Conservation (phyloP, 306 rosid genomes). For the Quercus variabilis region DNA sequence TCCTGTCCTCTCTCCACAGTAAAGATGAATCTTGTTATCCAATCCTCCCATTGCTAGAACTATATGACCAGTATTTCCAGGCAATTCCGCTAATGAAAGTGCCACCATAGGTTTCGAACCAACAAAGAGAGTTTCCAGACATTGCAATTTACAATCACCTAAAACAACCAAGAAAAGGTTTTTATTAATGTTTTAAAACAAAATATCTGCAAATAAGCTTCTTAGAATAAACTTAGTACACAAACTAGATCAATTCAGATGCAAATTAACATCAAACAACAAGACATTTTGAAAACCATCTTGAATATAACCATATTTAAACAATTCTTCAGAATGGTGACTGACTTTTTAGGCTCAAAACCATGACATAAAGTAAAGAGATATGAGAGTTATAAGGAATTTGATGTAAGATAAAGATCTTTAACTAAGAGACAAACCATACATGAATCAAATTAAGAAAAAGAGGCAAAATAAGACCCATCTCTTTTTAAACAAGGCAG, state of each 20-base stretch:
- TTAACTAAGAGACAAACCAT: not conserved
- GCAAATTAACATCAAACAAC: not conserved
- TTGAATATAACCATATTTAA: not conserved
- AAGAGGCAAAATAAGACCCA: not conserved
- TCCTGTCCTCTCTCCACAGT: constrained; percentile 71
- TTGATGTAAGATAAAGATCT: not conserved
- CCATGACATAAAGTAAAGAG: not conserved
- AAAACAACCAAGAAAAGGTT: constrained; percentile 20
- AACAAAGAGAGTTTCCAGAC: constrained; percentile 63
- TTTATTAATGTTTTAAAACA: not conserved
- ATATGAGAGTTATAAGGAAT: not conserved
- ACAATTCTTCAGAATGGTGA: not conserved
- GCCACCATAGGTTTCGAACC: constrained; percentile 89
- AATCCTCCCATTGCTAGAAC: constrained; percentile 95
- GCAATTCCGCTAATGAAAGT: constrained; percentile 75
- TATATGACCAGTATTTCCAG: constrained; percentile 59
- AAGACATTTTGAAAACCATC: not conserved
- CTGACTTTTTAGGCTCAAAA: not conserved
- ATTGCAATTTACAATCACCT: constrained; percentile 69
- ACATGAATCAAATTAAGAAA: not conserved
- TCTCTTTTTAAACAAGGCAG: not conserved
- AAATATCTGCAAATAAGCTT: constrained; percentile 1
- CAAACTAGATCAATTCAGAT: not conserved
- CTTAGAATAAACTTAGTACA: not conserved
- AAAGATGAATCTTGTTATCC: constrained; percentile 93